A percentile compares a stretch with the other conserved stretches of the same genome.
Conservation (phyloP, 2,329 filamentous ascomycete species). For the Hymenoscyphus occultus region DNA sequence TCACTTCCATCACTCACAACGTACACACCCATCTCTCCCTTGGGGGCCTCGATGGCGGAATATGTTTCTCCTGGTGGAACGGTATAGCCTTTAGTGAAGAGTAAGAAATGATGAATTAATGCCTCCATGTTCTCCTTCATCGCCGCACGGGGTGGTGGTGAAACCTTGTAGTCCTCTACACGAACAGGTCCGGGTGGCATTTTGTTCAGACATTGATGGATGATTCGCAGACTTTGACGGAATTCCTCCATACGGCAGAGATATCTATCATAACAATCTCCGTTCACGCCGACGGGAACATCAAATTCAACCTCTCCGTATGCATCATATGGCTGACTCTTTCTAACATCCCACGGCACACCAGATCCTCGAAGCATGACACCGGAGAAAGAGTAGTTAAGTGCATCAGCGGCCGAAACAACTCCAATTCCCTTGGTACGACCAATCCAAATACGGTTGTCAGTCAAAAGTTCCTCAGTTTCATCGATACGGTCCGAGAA, state of each 20-base stretch:
- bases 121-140: constrained; percentile 99
- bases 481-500: constrained; percentile 98
- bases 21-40: constrained; percentile 99
- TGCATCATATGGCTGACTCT: constrained; percentile 94
- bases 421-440: constrained; percentile 89
- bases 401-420: constrained; percentile 85
- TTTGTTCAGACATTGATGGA: constrained; percentile 98
- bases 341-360: constrained; percentile 93
- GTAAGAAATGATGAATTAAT: constrained; percentile 96
- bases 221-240: constrained; percentile 95
- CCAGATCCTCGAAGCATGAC: constrained; percentile 98
- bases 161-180: constrained; percentile 98
- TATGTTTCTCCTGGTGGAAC: constrained; percentile 98
- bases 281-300: constrained; percentile 91
- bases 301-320: constrained; percentile 99
- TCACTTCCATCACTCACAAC: constrained; percentile 95
- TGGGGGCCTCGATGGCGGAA: constrained; percentile 96
- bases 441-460: constrained; percentile 99
- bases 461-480: constrained; percentile 96
- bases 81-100: constrained; percentile 97
- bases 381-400: constrained; percentile 95
- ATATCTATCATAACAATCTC: constrained; percentile 99
- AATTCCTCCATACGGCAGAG: constrained; percentile 99
- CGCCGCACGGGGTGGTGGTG: constrained; percentile 88
- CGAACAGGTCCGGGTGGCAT: constrained; percentile 94